Conservation (phyloP, 192 early-diverging fungal species). For the Podila minutissima region DNA sequence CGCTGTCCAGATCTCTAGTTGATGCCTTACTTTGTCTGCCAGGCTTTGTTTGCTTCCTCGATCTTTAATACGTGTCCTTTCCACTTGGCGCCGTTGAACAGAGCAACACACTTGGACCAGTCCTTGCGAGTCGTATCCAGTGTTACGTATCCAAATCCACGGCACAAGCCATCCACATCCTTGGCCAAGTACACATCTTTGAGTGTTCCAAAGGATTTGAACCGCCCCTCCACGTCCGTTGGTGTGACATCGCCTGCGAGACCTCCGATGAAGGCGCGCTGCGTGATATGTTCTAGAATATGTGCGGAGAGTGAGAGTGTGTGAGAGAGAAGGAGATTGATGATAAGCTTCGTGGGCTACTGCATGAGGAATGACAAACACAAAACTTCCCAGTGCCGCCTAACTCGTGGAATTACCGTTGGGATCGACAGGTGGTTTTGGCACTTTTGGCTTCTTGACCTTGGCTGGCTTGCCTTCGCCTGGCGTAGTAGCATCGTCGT, state of each 20-base stretch:
- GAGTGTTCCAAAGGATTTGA: constrained; percentile 77
- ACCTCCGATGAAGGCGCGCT: constrained; percentile 85
- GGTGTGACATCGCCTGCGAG: constrained; percentile 65
- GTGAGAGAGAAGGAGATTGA: background rate
- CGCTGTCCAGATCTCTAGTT: background rate
- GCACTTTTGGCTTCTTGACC: constrained; percentile 40
- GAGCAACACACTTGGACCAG: constrained; percentile 73
- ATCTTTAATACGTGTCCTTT: constrained; percentile 81
- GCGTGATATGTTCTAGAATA: constrained; percentile 29
- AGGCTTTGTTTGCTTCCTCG: constrained; percentile 85
- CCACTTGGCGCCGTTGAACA: constrained; percentile 86
- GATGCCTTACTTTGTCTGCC: constrained; percentile 55
- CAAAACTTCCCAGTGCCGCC: background rate
- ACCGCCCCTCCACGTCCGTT: constrained; percentile 69
- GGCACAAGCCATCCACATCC: constrained; percentile 56
- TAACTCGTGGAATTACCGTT: constrained; percentile 20
- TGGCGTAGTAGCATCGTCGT: background rate
- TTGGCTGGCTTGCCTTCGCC: constrained; percentile 19
- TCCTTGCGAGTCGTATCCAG: constrained; percentile 72
- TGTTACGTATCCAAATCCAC: constrained; percentile 81
- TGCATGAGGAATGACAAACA: background rate
- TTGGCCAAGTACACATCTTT: constrained; percentile 61
- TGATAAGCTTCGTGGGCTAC: too few species aligned
- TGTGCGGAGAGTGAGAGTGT: too few species aligned
- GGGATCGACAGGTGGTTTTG: constrained; percentile 38